These are phyloP conservation scores for Podila verticillata DNA, from an alignment of 192 early-diverging fungal genomes.

Conservation along the genomic window DNA sequence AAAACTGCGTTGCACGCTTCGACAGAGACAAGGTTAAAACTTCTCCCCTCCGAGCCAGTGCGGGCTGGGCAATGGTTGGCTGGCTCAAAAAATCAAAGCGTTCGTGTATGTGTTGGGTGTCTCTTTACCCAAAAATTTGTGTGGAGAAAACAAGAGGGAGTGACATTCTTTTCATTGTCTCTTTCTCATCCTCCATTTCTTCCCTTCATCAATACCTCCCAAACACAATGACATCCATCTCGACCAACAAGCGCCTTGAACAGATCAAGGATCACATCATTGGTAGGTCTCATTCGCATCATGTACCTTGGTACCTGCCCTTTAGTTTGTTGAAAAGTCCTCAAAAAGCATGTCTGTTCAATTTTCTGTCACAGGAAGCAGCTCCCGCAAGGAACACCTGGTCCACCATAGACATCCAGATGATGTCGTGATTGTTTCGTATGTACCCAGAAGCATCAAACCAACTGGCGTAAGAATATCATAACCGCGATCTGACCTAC, in stretches of 20 bases:
- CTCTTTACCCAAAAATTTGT: no score
- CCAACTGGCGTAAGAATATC: background rate
- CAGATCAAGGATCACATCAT: conserved; percentile 49
- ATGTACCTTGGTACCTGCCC: background rate
- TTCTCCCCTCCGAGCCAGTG: no score
- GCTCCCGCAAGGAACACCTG: conserved; percentile 25
- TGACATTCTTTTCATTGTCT: background rate
- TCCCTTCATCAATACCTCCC: background rate
- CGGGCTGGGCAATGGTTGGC: no score
- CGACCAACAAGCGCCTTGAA: conserved; percentile 43
- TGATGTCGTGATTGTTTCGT: conserved; percentile 91
- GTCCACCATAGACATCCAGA: conserved; percentile 65
- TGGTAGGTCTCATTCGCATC: conserved; percentile 11
- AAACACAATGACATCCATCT: conserved; percentile 23
- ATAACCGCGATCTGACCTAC: background rate
- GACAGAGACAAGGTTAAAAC: no score
- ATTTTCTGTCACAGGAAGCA: conserved; percentile 1
- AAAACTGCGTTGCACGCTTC: no score
- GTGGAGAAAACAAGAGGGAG: no score
- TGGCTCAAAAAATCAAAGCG: no score
- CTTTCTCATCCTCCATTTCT: background rate
- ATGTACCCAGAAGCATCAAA: background rate
- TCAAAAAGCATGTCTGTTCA: no score
- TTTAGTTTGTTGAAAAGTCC: no score
- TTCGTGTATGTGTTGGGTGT: no score